Evolutionary conservation across 345 rosid species (phyloP).

Genomic region (Gossypium rotundifolium): DNA sequence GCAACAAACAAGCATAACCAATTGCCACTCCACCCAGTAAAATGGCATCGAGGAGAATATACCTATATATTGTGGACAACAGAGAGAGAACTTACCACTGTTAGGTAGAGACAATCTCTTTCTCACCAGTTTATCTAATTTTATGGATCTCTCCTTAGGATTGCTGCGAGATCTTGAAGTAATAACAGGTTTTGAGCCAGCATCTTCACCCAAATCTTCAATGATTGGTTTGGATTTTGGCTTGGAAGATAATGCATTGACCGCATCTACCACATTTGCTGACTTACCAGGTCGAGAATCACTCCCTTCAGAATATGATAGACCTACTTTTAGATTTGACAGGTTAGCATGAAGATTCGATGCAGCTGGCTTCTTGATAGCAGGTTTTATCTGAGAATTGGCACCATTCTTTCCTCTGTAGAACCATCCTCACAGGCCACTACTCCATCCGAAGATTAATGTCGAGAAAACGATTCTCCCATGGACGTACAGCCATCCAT

Average conservation of each 20-base stretch:
- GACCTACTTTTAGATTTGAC: slow-evolving; percentile 58
- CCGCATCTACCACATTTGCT: slow-evolving; percentile 40
- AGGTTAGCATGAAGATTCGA: slow-evolving; percentile 37
- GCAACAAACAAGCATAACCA: not conserved
- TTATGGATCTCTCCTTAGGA: slow-evolving; percentile 70
- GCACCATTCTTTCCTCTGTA: slow-evolving; percentile 37
- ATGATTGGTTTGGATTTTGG: slow-evolving; percentile 47
- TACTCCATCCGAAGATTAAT: slow-evolving; percentile 74
- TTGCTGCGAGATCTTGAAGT: slow-evolving; percentile 76
- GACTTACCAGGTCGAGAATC: slow-evolving; percentile 58
- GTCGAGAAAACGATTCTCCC: slow-evolving; percentile 98
- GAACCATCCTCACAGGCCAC: slow-evolving; percentile 46
- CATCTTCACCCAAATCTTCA: slow-evolving; percentile 47
- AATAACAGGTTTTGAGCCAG: slow-evolving; percentile 39
- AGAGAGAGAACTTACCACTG: slow-evolving; percentile 35
- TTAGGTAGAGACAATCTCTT: slow-evolving; percentile 73
- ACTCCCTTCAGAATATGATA: slow-evolving; percentile 62
- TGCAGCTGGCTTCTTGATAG: slow-evolving; percentile 41
- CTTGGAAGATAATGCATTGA: slow-evolving; percentile 33
- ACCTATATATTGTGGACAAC: not conserved
- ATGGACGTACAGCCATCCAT: slow-evolving; percentile 99
- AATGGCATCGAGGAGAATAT: not conserved
- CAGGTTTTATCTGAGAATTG: slow-evolving; percentile 45
- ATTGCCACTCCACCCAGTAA: not conserved
- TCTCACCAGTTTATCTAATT: slow-evolving; percentile 44